Evolutionary conservation across 2,329 filamentous ascomycete species (phyloP).

Genomic region (Talaromyces rugulosus): DNA sequence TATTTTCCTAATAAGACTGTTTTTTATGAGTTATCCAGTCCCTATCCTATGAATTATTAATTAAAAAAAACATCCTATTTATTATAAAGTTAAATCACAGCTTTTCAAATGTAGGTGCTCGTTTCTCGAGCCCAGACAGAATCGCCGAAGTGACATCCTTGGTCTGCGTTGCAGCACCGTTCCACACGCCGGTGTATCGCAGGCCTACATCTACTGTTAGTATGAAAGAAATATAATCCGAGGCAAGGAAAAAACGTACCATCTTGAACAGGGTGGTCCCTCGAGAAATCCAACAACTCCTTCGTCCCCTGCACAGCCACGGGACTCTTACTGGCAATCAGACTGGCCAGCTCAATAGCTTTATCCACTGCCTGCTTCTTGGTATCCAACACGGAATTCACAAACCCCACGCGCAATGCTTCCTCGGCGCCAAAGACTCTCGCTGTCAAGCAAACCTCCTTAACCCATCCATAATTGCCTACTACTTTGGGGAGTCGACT

Average conservation of each 20-base stretch:
- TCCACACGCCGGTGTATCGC: conserved; percentile 84
- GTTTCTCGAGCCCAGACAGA: conserved; percentile 71
- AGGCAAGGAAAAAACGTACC: conserved; percentile 47
- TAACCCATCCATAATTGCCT: conserved; percentile 44
- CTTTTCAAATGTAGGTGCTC: conserved; percentile 78
- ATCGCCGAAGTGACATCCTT: conserved; percentile 71
- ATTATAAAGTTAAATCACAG: conserved; percentile 46
- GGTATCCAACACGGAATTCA: conserved; percentile 34
- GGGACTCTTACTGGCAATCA: conserved; percentile 77
- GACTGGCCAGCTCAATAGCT: conserved; percentile 59
- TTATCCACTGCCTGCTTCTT: conserved; percentile 62
- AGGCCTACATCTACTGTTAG: conserved; percentile 49
- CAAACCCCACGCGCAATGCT: conserved; percentile 41
- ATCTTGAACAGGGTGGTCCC: conserved; percentile 73
- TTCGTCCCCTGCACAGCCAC: conserved; percentile 86
- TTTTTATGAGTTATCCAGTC: too few relatives aligned
- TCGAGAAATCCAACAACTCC: conserved; percentile 75
- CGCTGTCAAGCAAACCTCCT: conserved; percentile 45
- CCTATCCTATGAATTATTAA: too few relatives aligned
- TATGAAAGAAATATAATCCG: neutral
- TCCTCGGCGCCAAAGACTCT: conserved; percentile 43
- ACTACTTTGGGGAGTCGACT: conserved; percentile 45
- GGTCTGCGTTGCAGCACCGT: conserved; percentile 76
- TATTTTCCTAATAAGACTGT: too few relatives aligned
- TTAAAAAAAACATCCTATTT: neutral